Evolutionary conservation across 148 eudicot species (phyloP).

Genomic region (Chenopodium suecicum): DNA sequence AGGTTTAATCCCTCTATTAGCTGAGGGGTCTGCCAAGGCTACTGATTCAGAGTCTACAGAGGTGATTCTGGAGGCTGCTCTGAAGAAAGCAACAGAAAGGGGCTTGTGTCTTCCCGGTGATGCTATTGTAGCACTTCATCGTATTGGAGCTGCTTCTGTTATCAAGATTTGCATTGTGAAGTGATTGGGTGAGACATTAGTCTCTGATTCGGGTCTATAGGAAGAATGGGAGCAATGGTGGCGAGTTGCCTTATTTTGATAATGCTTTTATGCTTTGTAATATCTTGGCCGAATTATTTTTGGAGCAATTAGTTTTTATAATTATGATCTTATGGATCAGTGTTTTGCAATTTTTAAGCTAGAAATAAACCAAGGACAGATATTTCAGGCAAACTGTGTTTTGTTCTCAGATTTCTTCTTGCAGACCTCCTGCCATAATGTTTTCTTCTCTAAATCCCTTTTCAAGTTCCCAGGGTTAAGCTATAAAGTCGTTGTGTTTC

Average conservation of each 20-base stretch:
- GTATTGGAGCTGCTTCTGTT: conserved; percentile 82
- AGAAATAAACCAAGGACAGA: conserved; percentile 16
- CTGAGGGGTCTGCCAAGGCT: conserved; percentile 89
- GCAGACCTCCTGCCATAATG: background rate
- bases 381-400: background rate
- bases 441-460: background rate
- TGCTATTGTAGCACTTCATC: conserved; percentile 75
- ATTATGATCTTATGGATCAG: background rate
- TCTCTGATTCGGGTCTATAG: background rate
- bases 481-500: background rate
- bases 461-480: background rate
- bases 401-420: background rate
- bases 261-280: background rate
- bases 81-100: conserved; percentile 57
- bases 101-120: conserved; percentile 69
- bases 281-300: background rate
- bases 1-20: conserved; percentile 72
- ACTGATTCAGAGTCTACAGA: conserved; percentile 90
- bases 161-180: conserved; percentile 82
- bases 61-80: conserved; percentile 71
- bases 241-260: background rate
- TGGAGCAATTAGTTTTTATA: background rate
- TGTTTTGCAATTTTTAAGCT: conserved; percentile 11
- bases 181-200: conserved; percentile 23
- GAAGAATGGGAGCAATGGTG: conserved; percentile 13